Percentiles rank a stretch among this genome's conserved stretches.
phyloP scores from a whole-genome alignment of 345 rosid genomes.

The Aegle marmelos region DNA sequence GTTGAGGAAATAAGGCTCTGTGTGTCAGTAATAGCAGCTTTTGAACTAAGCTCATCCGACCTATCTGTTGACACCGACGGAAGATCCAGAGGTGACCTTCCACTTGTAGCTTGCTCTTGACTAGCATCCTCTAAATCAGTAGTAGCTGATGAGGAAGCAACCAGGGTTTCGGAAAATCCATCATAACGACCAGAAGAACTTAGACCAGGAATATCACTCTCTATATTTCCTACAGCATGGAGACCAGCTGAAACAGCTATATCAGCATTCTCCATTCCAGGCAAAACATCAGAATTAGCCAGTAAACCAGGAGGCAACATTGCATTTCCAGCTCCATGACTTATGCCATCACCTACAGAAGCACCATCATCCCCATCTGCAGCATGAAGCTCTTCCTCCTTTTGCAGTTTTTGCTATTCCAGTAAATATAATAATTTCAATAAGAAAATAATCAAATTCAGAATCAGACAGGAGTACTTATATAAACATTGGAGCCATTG shows the following conservation, averaged over 20 bases:
- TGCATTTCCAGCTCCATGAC: conserved; percentile 48
- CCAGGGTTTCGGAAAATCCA: conserved; percentile 50
- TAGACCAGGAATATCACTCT: conserved; percentile 81
- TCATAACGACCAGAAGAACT: conserved; percentile 57
- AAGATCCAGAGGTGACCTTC: conserved; percentile 42
- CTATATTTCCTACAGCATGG: conserved; percentile 43
- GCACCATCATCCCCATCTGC: conserved; percentile 23
- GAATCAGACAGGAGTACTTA: neutral
- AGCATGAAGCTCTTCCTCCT: conserved; percentile 42
- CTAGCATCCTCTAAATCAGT: conserved; percentile 56
- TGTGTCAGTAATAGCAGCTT: conserved; percentile 47
- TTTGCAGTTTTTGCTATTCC: conserved; percentile 38
- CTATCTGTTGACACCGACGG: conserved; percentile 72
- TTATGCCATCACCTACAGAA: conserved; percentile 25
- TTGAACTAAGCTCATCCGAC: conserved; percentile 83
- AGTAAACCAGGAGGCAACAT: conserved; percentile 37
- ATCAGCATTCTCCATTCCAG: conserved; percentile 37
- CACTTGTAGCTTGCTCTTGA: conserved; percentile 59
- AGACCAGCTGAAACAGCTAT: conserved; percentile 34
- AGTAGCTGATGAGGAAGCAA: conserved; percentile 53
- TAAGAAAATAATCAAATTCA: conserved; percentile 7
- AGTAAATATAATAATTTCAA: conserved; percentile 18
- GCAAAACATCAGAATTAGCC: conserved; percentile 40
- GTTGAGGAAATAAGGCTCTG: conserved; percentile 54
- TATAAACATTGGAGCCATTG: neutral